Base-by-base conservation (phyloP, 2,329 filamentous ascomycete genomes). In the Neurospora crassa region DNA sequence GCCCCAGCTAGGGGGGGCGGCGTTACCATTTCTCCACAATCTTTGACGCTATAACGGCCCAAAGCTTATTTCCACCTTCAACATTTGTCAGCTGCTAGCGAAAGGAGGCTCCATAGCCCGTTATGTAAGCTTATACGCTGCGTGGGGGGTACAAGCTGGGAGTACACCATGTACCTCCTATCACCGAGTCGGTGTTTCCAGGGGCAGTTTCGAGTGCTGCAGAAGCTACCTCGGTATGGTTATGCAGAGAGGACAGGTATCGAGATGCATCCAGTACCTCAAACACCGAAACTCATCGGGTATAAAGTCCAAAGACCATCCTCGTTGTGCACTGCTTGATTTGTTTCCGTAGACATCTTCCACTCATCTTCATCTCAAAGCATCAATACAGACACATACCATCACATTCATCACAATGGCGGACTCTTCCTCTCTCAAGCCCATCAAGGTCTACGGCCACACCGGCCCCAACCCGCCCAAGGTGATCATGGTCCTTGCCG, bases 381-480 rank as follows among this genome's bases (percentile, higher is more conserved):
- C 43, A 47, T 14, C 43, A 6, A 1, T 12, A 47, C 43, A 47
- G n/a, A 24, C 43, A 47, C 45, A 2, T 24, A 5, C 20, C 45
- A 24, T 34, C 67, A 40, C 29, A 29, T 29, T 29, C 29, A 74
- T 43, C 71, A 59, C 24, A 34, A 63, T 63, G 53, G 0, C 53
- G 53, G 53, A 63, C 14, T 10, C 47, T 5, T 53, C 47, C 20
- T 3, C 5, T 37, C 53, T 80, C 40, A 78, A 80, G 72, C 78
- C 78, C 34, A 78, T 80, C 73, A 76, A 70, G 41, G 24, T 75
- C 47, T 77, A 75, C 68, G 78, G 78, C 41, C 53, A 63, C 53
- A 63, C 53, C 12, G 78, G 78, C 6, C 75, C 78, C 10, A 79
- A 80, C 75, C 78, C 78, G 3, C 73, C 72, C 69, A 80, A 80